Evolutionary conservation across 2,329 filamentous ascomycete genomes (phyloP).

Genomic region (Blumeria graminis): DNA sequence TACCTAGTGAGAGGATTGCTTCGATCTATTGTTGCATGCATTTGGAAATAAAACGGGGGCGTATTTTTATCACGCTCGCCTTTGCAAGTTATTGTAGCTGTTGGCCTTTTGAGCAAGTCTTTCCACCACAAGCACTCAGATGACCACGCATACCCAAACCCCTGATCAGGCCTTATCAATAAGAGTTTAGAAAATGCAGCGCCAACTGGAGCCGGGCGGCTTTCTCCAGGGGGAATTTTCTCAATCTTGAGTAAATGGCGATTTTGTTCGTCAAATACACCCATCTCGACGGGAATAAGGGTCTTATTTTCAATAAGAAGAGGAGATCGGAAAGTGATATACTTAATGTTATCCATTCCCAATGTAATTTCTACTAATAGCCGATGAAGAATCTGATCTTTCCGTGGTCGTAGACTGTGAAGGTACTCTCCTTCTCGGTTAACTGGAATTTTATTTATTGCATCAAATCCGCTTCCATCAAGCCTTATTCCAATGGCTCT

Average conservation of each 20-base stretch:
- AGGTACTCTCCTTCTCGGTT: conserved; percentile 86
- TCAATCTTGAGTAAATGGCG: conserved; percentile 91
- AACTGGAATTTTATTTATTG: conserved; percentile 65
- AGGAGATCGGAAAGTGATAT: conserved; percentile 84
- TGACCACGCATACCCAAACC: conserved; percentile 92
- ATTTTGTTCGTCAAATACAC: conserved; percentile 67
- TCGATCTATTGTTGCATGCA: conserved; percentile 66
- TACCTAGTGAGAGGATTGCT: conserved; percentile 58
- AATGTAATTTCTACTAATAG: conserved; percentile 79
- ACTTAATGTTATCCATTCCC: conserved; percentile 90
- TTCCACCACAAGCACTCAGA: conserved; percentile 79
- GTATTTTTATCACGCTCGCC: conserved; percentile 57
- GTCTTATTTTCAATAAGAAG: conserved; percentile 87
- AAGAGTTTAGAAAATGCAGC: conserved; percentile 76
- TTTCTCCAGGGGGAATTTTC: conserved; percentile 83
- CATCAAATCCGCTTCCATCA: conserved; percentile 85
- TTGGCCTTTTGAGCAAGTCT: conserved; percentile 65
- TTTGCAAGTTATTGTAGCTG: conserved; percentile 67
- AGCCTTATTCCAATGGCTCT: conserved; percentile 63
- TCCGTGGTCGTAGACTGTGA: conserved; percentile 71
- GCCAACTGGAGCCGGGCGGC: conserved; percentile 72
- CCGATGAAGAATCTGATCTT: conserved; percentile 65
- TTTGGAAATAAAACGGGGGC: conserved; percentile 86
- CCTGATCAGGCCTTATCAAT: conserved; percentile 74
- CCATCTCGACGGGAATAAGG: conserved; percentile 83